These are phyloP conservation scores for Melanopsichium pennsylvanicum DNA, from an alignment of 1,284 basidiomycete species.

Conservation along the genomic window DNA sequence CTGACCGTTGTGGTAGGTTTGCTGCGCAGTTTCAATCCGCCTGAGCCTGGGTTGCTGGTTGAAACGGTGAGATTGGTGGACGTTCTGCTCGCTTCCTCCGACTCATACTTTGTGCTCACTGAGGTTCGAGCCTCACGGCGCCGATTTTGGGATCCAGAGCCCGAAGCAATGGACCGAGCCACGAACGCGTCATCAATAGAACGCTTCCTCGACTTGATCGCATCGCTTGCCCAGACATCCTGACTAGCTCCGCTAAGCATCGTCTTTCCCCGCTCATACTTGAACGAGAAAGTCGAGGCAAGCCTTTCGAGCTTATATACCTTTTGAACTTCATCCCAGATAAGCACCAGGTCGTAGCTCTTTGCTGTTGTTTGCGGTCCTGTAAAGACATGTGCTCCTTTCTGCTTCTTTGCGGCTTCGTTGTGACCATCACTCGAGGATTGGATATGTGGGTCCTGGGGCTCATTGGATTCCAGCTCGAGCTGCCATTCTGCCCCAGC, in stretches of 20 bases:
- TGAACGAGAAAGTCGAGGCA: slow-evolving; percentile 33
- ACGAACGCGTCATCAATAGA: background rate
- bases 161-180: background rate
- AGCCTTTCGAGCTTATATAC: slow-evolving; percentile 24
- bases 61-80: background rate
- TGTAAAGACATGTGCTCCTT: slow-evolving; percentile 33
- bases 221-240: slow-evolving; percentile 4
- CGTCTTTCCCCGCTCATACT: slow-evolving; percentile 38
- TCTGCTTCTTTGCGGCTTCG: background rate
- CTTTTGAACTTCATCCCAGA: slow-evolving; percentile 21
- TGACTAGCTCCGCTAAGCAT: slow-evolving; percentile 17
- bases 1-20: slow-evolving; percentile 6
- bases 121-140: background rate
- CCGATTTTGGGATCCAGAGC: background rate
- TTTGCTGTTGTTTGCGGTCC: slow-evolving; percentile 28
- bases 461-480: slow-evolving; percentile 26
- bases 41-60: background rate
- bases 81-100: background rate
- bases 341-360: slow-evolving; percentile 26
- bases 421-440: background rate
- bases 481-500: slow-evolving; percentile 31
- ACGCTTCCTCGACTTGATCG: slow-evolving; percentile 7
- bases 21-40: slow-evolving; percentile 10
- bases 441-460: background rate
- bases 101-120: background rate